Percentiles rank a stretch among this genome's conserved stretches.
These are phyloP conservation scores for Neostapfia colusana DNA, from an alignment of 176 grass and related monocot genomes.

Conservation along the genomic window DNA sequence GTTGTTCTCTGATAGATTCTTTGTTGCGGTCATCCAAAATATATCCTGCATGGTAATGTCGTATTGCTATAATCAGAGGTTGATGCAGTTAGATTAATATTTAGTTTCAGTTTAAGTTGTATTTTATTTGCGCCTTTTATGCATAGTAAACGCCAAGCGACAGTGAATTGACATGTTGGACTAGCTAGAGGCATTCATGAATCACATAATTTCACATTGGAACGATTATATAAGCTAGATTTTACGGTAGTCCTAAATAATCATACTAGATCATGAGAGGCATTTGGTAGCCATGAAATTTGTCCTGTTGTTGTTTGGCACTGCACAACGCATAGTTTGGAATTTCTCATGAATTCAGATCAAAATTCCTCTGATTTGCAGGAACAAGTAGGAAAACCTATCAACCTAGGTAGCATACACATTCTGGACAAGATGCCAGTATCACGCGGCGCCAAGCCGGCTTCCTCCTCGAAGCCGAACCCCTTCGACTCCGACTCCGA, in stretches of 20 bases:
- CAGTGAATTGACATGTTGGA: neutral
- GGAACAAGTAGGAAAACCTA: neutral
- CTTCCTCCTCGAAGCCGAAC: conserved; percentile 39
- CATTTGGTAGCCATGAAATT: too few species aligned
- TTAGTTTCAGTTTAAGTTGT: neutral
- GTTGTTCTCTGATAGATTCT: neutral
- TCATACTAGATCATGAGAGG: too few species aligned
- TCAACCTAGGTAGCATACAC: conserved; percentile 8
- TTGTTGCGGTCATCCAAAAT: neutral
- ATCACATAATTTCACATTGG: neutral
- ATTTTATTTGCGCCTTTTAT: neutral
- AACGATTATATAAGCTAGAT: neutral
- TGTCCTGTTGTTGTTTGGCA: neutral
- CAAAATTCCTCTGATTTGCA: neutral
- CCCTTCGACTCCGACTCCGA: conserved; percentile 53
- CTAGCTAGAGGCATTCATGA: neutral
- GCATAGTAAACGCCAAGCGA: neutral
- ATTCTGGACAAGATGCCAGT: conserved; percentile 38
- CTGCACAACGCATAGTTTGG: neutral
- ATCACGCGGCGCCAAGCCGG: conserved; percentile 40
- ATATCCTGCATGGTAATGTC: neutral
- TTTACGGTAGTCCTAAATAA: neutral
- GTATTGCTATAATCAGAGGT: neutral
- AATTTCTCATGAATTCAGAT: neutral
- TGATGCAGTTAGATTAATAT: neutral